phyloP scores from a whole-genome alignment of 768 basidiomycete species.

The Tricholoma hemisulphureum region DNA sequence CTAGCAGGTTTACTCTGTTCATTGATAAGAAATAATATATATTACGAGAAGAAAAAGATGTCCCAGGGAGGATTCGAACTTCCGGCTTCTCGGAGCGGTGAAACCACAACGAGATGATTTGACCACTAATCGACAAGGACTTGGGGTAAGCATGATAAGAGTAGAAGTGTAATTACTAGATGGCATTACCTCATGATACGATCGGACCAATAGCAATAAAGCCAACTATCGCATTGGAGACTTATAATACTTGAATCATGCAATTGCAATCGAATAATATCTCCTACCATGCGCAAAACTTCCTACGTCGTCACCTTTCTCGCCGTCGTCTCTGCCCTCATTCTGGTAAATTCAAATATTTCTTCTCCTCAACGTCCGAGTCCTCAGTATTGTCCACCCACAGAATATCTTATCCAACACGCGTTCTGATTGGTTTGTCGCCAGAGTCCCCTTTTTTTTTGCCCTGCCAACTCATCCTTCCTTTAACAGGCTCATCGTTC shows the following conservation, averaged over 20 bases:
- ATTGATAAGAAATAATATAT: neutral
- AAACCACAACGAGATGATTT: constrained; percentile 13
- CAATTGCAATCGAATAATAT: no score
- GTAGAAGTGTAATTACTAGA: no score
- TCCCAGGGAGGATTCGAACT: constrained; percentile 30
- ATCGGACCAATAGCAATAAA: constrained; percentile 4
- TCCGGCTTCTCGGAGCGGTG: constrained; percentile 15
- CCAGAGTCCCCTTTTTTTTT: neutral
- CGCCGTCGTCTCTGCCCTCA: constrained; percentile 48
- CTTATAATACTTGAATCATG: no score
- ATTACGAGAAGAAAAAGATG: constrained; percentile 4
- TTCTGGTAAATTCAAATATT: constrained; percentile 44
- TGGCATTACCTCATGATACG: neutral
- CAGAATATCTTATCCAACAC: constrained; percentile 59
- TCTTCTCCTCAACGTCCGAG: neutral
- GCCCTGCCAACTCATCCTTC: neutral
- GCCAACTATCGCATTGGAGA: neutral
- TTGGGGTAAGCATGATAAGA: neutral
- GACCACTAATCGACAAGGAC: constrained; percentile 15
- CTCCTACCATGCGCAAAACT: constrained; percentile 55
- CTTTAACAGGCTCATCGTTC: constrained; percentile 43
- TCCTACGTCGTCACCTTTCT: constrained; percentile 67
- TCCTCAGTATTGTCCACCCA: neutral
- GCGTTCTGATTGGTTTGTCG: constrained; percentile 61
- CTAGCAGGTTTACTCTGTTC: no score